Evolutionary conservation across 2,329 filamentous ascomycete species (phyloP).

Genomic region (Epichloe elymi): DNA sequence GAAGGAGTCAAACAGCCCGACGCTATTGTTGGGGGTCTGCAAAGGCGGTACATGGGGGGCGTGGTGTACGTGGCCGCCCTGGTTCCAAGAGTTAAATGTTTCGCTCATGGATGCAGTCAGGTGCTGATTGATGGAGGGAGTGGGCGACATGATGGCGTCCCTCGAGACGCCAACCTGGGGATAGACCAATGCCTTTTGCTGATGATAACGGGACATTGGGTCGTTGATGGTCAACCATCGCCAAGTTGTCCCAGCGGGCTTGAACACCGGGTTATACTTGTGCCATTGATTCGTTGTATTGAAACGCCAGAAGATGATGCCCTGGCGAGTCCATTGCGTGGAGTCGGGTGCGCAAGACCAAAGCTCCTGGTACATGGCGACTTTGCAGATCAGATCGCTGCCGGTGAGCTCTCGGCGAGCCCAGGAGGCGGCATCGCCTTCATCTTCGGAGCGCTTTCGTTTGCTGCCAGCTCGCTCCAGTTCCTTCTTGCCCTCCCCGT

Average conservation of each 20-base stretch:
- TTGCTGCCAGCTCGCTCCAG: slow-evolving; percentile 23
- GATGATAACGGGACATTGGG: slow-evolving; percentile 44
- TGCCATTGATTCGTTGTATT: slow-evolving; percentile 38
- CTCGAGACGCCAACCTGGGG: slow-evolving; percentile 20
- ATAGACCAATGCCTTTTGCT: slow-evolving; percentile 31
- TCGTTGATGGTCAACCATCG: slow-evolving; percentile 48
- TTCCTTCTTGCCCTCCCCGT: slow-evolving; percentile 22
- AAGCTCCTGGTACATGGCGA: slow-evolving; percentile 56
- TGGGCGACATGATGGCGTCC: slow-evolving; percentile 41
- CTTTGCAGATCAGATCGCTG: slow-evolving; percentile 44
- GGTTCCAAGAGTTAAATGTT: slow-evolving; percentile 39
- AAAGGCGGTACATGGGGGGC: slow-evolving; percentile 21
- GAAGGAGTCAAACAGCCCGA: slow-evolving; percentile 36
- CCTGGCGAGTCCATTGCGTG: slow-evolving; percentile 41
- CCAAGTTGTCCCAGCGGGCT: slow-evolving; percentile 44
- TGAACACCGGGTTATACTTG: slow-evolving; percentile 34
- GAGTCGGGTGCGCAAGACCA: slow-evolving; percentile 39
- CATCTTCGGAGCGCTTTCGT: slow-evolving; percentile 28
- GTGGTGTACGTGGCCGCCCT: slow-evolving; percentile 8
- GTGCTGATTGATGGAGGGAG: slow-evolving; percentile 36
- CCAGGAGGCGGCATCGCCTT: slow-evolving; percentile 27
- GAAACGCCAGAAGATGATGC: slow-evolving; percentile 52
- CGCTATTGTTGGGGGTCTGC: slow-evolving; percentile 19
- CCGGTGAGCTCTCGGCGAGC: slow-evolving; percentile 29
- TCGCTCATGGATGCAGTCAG: slow-evolving; percentile 43